Evolutionary conservation across 306 rosid genomes (phyloP).

Genomic region (Inga oerstediana): DNA sequence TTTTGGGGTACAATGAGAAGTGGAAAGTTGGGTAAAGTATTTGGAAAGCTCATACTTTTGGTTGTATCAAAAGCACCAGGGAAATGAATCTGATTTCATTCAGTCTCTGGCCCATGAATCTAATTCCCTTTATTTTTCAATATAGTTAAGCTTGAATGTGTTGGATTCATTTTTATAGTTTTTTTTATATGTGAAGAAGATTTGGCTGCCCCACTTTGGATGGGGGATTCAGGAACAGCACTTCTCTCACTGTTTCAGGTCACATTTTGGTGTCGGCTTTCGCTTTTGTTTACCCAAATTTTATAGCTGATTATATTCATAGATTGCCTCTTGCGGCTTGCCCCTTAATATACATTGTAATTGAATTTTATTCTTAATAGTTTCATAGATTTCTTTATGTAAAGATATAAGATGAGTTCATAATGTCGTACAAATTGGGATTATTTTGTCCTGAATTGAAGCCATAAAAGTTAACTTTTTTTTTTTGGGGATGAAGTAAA

Average conservation of each 20-base stretch:
- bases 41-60: conserved; percentile 1
- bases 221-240: background rate
- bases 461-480: background rate
- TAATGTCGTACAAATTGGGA: background rate
- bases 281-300: background rate
- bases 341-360: background rate
- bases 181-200: no score
- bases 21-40: conserved; percentile 10
- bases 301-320: background rate
- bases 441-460: background rate
- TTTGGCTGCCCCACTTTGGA: background rate
- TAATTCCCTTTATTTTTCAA: background rate
- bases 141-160: conserved; percentile 5
- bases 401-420: background rate
- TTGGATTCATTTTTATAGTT: background rate
- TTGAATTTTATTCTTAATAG: background rate
- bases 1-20: background rate
- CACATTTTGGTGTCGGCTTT: background rate
- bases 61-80: background rate
- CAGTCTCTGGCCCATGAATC: background rate
- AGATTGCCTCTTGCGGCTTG: background rate
- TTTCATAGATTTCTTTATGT: background rate
- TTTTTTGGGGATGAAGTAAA: no score
- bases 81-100: background rate
- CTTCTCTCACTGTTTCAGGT: background rate